These are phyloP conservation scores for Aspergillus baeticus DNA, from an alignment of 495 filamentous ascomycete species.

Conservation along the genomic window DNA sequence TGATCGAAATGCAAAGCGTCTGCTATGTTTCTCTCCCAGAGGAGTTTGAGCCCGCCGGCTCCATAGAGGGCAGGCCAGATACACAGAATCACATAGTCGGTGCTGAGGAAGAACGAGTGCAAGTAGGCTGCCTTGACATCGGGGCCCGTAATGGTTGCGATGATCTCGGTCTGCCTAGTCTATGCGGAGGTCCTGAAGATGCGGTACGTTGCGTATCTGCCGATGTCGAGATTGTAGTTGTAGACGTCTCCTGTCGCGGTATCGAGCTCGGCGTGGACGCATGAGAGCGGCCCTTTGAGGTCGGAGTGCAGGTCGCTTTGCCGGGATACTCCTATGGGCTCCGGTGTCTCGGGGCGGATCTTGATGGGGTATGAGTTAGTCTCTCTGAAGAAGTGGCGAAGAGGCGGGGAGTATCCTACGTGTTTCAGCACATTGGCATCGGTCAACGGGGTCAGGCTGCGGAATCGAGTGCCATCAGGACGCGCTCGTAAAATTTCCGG, in stretches of 20 bases:
- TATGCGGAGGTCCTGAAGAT: constrained; percentile 12
- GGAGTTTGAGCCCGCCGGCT: not conserved
- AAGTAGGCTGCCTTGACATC: constrained; percentile 13
- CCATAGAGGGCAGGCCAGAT: constrained; percentile 9
- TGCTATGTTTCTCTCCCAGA: constrained; percentile 15
- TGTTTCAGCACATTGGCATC: constrained; percentile 14
- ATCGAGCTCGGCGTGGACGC: constrained; percentile 13
- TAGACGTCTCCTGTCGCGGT: constrained; percentile 9
- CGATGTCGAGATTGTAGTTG: constrained; percentile 20
- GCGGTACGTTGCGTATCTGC: constrained; percentile 15
- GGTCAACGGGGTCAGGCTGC: constrained; percentile 9
- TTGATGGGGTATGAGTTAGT: too few relatives aligned
- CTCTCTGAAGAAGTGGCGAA: not conserved
- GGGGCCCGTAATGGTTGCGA: constrained; percentile 14
- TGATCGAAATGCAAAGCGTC: constrained; percentile 11
- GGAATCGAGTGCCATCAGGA: too few relatives aligned
- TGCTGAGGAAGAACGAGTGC: constrained; percentile 17
- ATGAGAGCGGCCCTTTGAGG: constrained; percentile 15
- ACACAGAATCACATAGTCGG: constrained; percentile 15
- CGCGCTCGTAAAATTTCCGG: not conserved
- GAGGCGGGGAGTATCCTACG: not conserved
- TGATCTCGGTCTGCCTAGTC: constrained; percentile 11
- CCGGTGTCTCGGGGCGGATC: constrained; percentile 14
- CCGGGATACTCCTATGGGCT: constrained; percentile 13
- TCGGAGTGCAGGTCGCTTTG: constrained; percentile 11